phyloP scores from a whole-genome alignment of 768 basidiomycete genomes.

The Hortiboletus flavorubellus region DNA sequence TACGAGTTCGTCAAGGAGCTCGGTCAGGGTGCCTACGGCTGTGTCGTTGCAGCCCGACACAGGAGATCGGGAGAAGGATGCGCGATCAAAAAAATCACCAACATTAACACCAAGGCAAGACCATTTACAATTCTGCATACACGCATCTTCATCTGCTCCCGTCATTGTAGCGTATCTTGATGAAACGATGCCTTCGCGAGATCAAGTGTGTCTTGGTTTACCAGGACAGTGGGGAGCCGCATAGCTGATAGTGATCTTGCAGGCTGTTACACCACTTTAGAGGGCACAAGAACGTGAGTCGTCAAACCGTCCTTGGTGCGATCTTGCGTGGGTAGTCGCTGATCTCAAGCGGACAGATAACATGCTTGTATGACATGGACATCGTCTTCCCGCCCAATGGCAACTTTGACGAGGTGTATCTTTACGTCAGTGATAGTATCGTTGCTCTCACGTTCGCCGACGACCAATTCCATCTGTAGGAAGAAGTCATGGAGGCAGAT shows the following conservation, averaged over 20 bases:
- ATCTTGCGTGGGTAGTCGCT: background rate
- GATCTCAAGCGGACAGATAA: conserved; percentile 57
- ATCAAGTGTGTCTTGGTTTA: conserved; percentile 56
- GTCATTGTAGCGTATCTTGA: conserved; percentile 74
- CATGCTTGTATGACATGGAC: conserved; percentile 97
- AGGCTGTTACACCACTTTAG: conserved; percentile 96
- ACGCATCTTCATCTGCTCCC: conserved; percentile 11
- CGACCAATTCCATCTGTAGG: conserved; percentile 45
- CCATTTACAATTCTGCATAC: background rate
- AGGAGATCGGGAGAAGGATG: conserved; percentile 73
- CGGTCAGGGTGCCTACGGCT: conserved; percentile 93
- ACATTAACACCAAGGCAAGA: conserved; percentile 82
- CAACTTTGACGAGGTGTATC: conserved; percentile 95
- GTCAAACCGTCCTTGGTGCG: conserved; percentile 22
- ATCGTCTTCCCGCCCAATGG: conserved; percentile 90
- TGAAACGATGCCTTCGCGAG: conserved; percentile 94
- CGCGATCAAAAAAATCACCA: conserved; percentile 95
- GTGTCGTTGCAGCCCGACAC: conserved; percentile 84
- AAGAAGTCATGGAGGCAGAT: conserved; percentile 99
- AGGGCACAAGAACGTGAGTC: conserved; percentile 91
- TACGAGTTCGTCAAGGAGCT: conserved; percentile 97
- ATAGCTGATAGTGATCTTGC: conserved; percentile 13
- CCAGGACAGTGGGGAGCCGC: background rate
- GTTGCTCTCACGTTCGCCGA: background rate
- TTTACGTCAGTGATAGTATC: conserved; percentile 56